Evolutionary conservation across 108 stramenopile species (phyloP).

Genomic region (Cyclotella sp.): DNA sequence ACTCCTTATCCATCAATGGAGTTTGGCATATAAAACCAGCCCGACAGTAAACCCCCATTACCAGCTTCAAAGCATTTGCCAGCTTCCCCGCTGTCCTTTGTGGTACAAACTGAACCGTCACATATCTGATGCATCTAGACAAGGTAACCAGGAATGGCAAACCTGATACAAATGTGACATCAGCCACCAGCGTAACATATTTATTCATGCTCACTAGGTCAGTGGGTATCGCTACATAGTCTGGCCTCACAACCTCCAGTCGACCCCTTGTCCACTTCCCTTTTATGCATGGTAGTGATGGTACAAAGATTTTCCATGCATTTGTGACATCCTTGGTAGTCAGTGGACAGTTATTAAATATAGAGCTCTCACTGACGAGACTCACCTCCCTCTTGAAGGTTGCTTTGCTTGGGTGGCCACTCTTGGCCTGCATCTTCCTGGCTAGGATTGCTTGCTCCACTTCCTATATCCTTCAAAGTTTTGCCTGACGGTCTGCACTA

Average conservation of each 20-base stretch:
- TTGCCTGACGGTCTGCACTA: too few relatives aligned
- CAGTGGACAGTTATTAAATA: too few relatives aligned
- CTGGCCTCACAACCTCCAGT: too few relatives aligned
- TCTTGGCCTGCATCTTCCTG: neutral
- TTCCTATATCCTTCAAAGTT: neutral
- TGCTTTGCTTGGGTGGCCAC: too few relatives aligned
- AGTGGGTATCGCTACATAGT: neutral
- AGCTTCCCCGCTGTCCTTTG: neutral
- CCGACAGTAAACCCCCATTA: neutral
- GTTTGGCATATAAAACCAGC: neutral
- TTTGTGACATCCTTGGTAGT: too few relatives aligned
- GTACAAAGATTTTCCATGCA: too few relatives aligned
- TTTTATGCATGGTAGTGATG: too few relatives aligned
- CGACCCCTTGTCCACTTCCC: too few relatives aligned
- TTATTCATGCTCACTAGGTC: neutral
- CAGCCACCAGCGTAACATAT: neutral
- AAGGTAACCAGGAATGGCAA: too few relatives aligned
- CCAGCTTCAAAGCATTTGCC: neutral
- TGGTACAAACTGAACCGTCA: neutral
- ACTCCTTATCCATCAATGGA: constrained; percentile 2
- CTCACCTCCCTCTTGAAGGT: too few relatives aligned
- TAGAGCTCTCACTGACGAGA: too few relatives aligned
- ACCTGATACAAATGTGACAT: neutral
- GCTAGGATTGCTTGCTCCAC: neutral
- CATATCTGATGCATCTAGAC: neutral